Percentiles rank a stretch among this genome's conserved stretches.
phyloP scores from a whole-genome alignment of 805 yeast species.

The Dipodascus albidus region DNA sequence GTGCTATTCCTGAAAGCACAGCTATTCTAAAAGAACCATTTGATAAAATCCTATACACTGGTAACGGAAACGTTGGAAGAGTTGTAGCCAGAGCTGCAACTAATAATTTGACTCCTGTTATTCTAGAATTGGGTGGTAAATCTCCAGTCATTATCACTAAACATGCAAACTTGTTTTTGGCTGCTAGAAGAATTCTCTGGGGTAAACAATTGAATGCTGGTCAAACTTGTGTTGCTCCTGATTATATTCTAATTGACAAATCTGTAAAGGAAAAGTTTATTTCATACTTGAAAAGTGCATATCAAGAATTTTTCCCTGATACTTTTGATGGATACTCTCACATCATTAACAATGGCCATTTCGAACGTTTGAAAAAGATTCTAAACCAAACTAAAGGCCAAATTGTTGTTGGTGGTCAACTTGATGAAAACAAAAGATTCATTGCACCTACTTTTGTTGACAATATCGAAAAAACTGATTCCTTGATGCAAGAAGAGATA shows the following conservation, averaged over 20 bases:
- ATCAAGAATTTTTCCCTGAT: conserved; percentile 29
- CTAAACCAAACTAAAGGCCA: conserved; percentile 37
- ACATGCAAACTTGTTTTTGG: conserved; percentile 32
- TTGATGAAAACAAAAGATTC: conserved; percentile 31
- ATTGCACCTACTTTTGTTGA: conserved; percentile 67
- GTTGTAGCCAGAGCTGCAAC: conserved; percentile 60
- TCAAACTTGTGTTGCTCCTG: conserved; percentile 68
- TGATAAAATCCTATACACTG: conserved; percentile 67
- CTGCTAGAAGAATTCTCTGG: conserved; percentile 47
- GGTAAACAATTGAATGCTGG: conserved; percentile 61
- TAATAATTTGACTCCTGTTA: conserved; percentile 53
- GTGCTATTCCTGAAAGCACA: conserved; percentile 1
- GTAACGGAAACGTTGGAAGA: conserved; percentile 53
- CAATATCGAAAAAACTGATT: conserved; percentile 52
- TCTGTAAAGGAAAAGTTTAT: conserved; percentile 38
- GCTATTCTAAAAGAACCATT: conserved; percentile 22
- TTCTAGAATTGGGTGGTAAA: conserved; percentile 71
- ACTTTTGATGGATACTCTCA: conserved; percentile 44
- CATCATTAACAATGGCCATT: conserved; percentile 44
- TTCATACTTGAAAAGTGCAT: conserved; percentile 24
- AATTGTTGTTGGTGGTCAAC: conserved; percentile 14
- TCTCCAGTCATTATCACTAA: conserved; percentile 57
- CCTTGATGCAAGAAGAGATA: conserved; percentile 38
- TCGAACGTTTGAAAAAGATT: conserved; percentile 20
- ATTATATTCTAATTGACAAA: conserved; percentile 49